Base-by-base conservation (phyloP, 108 stramenopile genomes). In the Mayamaea pseudoterrestris region DNA sequence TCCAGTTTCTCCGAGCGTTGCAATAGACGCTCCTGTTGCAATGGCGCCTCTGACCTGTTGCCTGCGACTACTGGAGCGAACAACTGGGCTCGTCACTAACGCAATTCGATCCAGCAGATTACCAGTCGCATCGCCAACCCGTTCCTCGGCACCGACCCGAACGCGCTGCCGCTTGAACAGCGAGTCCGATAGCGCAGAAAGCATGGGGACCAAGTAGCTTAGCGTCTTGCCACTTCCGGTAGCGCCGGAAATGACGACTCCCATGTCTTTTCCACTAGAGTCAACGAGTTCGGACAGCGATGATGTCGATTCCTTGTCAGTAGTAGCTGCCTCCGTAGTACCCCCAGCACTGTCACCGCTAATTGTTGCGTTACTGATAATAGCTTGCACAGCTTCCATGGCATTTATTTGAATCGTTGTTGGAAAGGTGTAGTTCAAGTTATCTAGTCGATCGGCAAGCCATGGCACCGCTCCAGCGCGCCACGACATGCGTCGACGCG, bases 351-450 rank as follows among this genome's bases (percentile, higher is more conserved):
- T n/a, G n/a, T n/a, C n/a, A n/a, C n/a, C n/a, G n/a, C n/a, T n/a
- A n/a, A n/a, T n/a, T n/a, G n/a, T n/a, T n/a, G n/a, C n/a, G 13
- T 34, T 54, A 36, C 57, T 39, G 0, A 89, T 49, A 40, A 89
- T 79, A 39, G 69, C 46, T 51, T 81, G 81, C 41, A 89, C 77
- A 21, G 78, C 67, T 57, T 83, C 79, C 68, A 89, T 80, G 14
- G 86, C 46, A 62, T 81, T 78, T 37, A 89, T 89, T 58, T 90
- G 88, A 51, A 90, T 84, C 12, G 88, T 84, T 4, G 88, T 90
- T 3, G 88, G 88, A 26, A 84, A 63, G 3, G 72, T 64, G 58
- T 62, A 84, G 20, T 81, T 77, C 50, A 90, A 53, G 23, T 65
- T 53, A 45, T 75, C 68, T 34, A 90, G 50, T 45, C 88, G 71